Evolutionary conservation across 805 yeast species (phyloP).

Genomic region (Hanseniaspora lachancei): DNA sequence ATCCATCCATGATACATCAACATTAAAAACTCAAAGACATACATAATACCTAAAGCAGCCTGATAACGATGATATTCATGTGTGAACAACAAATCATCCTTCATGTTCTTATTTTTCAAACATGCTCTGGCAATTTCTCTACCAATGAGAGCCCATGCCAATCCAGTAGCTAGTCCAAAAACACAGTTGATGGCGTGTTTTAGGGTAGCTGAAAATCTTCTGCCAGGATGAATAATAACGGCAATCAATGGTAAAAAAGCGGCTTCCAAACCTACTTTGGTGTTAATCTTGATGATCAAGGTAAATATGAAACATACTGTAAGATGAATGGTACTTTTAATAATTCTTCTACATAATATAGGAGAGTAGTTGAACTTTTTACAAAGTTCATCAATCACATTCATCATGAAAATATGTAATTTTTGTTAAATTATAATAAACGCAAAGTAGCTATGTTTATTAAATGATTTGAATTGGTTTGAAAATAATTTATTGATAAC

Average conservation of each 20-base stretch:
- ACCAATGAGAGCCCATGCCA: slow-evolving; percentile 32
- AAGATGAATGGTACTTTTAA: slow-evolving; percentile 29
- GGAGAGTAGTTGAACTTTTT: slow-evolving; percentile 21
- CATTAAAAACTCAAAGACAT: slow-evolving; percentile 35
- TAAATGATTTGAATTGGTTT: no score
- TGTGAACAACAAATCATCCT: slow-evolving; percentile 25
- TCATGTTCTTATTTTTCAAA: slow-evolving; percentile 20
- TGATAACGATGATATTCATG: slow-evolving; percentile 26
- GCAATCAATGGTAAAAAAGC: slow-evolving; percentile 35
- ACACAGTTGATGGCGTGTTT: slow-evolving; percentile 32
- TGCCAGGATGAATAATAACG: slow-evolving; percentile 39
- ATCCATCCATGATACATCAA: slow-evolving; percentile 38
- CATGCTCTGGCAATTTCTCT: slow-evolving; percentile 32
- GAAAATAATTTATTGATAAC: no score
- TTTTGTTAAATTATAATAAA: no score
- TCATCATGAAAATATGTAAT: neutral
- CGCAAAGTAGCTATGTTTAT: no score
- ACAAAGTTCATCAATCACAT: neutral
- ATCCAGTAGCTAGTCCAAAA: slow-evolving; percentile 32
- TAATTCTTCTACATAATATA: slow-evolving; percentile 28
- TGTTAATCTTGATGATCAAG: slow-evolving; percentile 28
- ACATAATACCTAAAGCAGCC: slow-evolving; percentile 33
- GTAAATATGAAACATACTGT: slow-evolving; percentile 33
- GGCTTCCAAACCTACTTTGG: slow-evolving; percentile 30
- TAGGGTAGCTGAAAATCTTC: slow-evolving; percentile 36